Base-by-base conservation (phyloP, 1,284 basidiomycete species). In the Inonotus hispidus region DNA sequence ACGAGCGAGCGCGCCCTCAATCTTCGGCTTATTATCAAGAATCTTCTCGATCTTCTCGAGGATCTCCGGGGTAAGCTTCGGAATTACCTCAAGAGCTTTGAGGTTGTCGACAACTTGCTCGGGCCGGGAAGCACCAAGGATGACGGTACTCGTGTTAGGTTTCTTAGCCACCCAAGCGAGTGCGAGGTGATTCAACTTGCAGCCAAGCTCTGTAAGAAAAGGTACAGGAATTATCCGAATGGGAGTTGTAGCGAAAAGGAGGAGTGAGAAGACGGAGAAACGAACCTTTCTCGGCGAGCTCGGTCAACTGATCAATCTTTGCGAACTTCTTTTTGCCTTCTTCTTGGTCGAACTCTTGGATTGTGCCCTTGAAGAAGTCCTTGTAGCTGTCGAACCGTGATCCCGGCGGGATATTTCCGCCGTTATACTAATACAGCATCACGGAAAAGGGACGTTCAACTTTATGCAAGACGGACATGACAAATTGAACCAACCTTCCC, bases 111-210 rank as follows among this genome's bases (percentile, higher is more conserved):
- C 65, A 63, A 90, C 72, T 73, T 88, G 84, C 67, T 82, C 78
- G 47, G 81, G 79, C 66, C 75, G 80, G 25, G 79, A 78, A 3
- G 80, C 80, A 58, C 88, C 85, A 58, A 91, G 78, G 67, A 89
- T 87, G 65, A 87, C 80, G 11, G 75, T 80, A 41, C 71, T 71
- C 2, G 80, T 87, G 73, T 86, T 80, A 43, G 81, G 77, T 72
- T 88, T 84, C 58, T 71, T 77, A n/a, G 84, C 80, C 7, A 84
- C 78, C 88, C 87, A 90, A 10, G 88, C 88, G 37, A 90, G 77
- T 2, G 88, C 84, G 39, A 95, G 80, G 59, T 82, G 81, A 35
- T 82, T 75, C 60, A 83, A 79, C 37, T 75, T 81, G 65, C 80
- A 82, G 39, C 77, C 79, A 16, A 87, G 74, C 67, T 82, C 81